Conservation (phyloP, 2,329 filamentous ascomycete genomes). For the Onygenales sp. region DNA sequence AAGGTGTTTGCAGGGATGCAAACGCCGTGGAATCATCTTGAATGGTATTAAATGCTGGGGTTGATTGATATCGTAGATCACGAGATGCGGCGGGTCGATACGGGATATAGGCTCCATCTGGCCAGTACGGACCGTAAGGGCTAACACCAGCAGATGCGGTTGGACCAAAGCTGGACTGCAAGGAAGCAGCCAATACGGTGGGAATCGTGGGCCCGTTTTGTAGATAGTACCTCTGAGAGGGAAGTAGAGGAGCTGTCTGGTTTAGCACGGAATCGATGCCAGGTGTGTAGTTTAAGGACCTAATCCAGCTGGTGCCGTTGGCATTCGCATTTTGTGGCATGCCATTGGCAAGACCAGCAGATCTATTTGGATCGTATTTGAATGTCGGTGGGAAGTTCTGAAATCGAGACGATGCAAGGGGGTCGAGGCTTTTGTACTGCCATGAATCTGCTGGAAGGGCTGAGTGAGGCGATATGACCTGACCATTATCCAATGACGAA, state of each 20-base stretch:
- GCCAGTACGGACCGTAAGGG: constrained; percentile 54
- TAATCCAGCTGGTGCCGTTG: constrained; percentile 32
- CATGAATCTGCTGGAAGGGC: constrained; percentile 24
- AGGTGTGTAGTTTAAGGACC: constrained; percentile 35
- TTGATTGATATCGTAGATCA: constrained; percentile 34
- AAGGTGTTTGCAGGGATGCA: constrained; percentile 20
- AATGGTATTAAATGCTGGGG: constrained; percentile 15
- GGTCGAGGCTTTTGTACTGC: constrained; percentile 20
- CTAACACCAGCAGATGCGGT: constrained; percentile 49
- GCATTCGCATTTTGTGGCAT: constrained; percentile 18
- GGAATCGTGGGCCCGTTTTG: constrained; percentile 44
- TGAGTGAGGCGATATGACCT: constrained; percentile 22
- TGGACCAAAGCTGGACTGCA: constrained; percentile 42
- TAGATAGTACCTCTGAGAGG: constrained; percentile 29
- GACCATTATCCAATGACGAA: constrained; percentile 43
- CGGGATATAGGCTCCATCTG: constrained; percentile 52
- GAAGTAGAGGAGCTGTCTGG: constrained; percentile 41
- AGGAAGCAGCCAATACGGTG: constrained; percentile 49
- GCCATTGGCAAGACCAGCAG: constrained; percentile 13
- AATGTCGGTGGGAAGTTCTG: constrained; percentile 31
- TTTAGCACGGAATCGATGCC: constrained; percentile 54
- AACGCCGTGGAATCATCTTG: constrained; percentile 19
- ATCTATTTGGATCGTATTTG: constrained; percentile 23
- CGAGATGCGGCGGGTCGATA: constrained; percentile 50
- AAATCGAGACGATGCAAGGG: constrained; percentile 18